phyloP scores from a whole-genome alignment of 1,284 basidiomycete species.

The Microbotryum silenes-acaulis region DNA sequence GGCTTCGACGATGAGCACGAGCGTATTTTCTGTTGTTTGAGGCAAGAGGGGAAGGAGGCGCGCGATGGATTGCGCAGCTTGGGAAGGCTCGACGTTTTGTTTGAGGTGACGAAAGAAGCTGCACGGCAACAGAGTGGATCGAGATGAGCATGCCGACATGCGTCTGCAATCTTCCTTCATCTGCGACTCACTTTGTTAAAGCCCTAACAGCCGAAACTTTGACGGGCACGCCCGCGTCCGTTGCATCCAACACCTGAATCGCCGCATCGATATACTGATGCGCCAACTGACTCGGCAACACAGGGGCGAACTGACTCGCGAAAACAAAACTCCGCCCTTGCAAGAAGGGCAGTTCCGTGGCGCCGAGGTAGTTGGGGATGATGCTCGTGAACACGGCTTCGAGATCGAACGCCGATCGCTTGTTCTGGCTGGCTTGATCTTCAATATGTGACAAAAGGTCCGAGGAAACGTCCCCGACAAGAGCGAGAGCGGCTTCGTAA shows the following conservation, averaged over 20 bases:
- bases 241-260: slow-evolving; percentile 69
- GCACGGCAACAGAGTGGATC: not conserved
- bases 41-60: slow-evolving; percentile 76
- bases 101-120: slow-evolving; percentile 48
- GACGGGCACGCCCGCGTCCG: slow-evolving; percentile 64
- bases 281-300: slow-evolving; percentile 62
- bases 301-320: slow-evolving; percentile 74
- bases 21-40: slow-evolving; percentile 72
- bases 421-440: slow-evolving; percentile 56
- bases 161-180: not conserved
- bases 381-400: slow-evolving; percentile 65
- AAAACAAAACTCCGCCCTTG: slow-evolving; percentile 93
- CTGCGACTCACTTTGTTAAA: slow-evolving; percentile 63
- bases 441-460: slow-evolving; percentile 67
- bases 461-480: slow-evolving; percentile 75
- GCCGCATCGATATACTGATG: slow-evolving; percentile 80
- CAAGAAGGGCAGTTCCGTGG: slow-evolving; percentile 73
- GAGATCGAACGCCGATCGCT: slow-evolving; percentile 63
- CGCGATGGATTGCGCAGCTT: slow-evolving; percentile 67
- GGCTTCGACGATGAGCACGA: slow-evolving; percentile 83
- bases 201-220: slow-evolving; percentile 91
- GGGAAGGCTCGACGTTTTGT: slow-evolving; percentile 52
- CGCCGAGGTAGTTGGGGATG: slow-evolving; percentile 64
- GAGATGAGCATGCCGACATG: not conserved
- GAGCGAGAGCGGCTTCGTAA: slow-evolving; percentile 52